phyloP scores from a whole-genome alignment of 805 yeast species.

The Candida sithepensis region DNA sequence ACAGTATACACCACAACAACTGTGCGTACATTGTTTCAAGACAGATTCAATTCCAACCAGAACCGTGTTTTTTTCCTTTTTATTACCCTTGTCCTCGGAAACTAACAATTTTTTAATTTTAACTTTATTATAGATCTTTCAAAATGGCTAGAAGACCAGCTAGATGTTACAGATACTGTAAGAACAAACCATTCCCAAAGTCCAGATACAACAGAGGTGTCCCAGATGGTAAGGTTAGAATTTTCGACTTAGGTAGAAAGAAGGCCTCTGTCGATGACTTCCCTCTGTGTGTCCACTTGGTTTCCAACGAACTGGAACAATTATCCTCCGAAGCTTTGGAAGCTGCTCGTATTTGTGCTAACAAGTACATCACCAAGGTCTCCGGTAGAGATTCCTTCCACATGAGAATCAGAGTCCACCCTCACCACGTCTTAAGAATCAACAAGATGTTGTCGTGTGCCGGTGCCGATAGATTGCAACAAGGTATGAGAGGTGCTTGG shows the following conservation, averaged over 20 bases:
- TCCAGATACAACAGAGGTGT: conserved; percentile 99
- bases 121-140: conserved; percentile 32
- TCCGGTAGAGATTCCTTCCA: conserved; percentile 99
- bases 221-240: conserved; percentile 99
- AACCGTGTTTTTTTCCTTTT: too few species aligned
- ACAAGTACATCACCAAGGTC: conserved; percentile 97
- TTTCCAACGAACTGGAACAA: conserved; percentile 99
- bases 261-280: conserved; percentile 99
- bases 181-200: conserved; percentile 99
- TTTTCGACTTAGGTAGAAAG: conserved; percentile 99
- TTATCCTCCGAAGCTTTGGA: conserved; percentile 99
- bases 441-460: conserved; percentile 99
- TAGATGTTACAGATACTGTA: conserved; percentile 99
- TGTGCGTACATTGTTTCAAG: too few species aligned
- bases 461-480: conserved; percentile 99
- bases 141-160: conserved; percentile 99
- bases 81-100: too few species aligned
- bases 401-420: conserved; percentile 99
- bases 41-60: too few species aligned
- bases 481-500: conserved; percentile 99
- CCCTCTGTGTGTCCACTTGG: conserved; percentile 99
- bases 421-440: conserved; percentile 99
- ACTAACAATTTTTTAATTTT: too few species aligned
- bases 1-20: too few species aligned
- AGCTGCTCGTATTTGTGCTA: conserved; percentile 99